Conservation (phyloP, 2,329 filamentous ascomycete genomes). For the Aspergillus aculeatinus region DNA sequence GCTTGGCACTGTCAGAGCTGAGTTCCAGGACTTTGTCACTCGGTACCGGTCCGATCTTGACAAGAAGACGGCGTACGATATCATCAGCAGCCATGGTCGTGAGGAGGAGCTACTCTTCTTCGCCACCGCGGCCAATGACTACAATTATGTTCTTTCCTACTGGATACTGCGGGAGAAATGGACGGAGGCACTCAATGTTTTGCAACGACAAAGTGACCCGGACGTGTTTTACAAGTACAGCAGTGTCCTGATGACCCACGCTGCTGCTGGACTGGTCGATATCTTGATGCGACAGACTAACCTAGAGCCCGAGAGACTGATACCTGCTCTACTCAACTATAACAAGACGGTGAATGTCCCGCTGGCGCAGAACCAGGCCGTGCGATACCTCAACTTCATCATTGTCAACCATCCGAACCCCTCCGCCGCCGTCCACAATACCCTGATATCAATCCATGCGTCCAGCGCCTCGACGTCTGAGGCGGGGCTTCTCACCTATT, state of each 20-base stretch:
- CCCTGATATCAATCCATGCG: conserved; percentile 92
- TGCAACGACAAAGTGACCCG: conserved; percentile 88
- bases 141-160: conserved; percentile 92
- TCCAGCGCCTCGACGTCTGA: conserved; percentile 82
- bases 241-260: conserved; percentile 92
- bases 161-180: conserved; percentile 96
- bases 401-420: conserved; percentile 78
- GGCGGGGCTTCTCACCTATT: conserved; percentile 78
- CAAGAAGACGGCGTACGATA: conserved; percentile 87
- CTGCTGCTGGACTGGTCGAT: conserved; percentile 82
- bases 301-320: conserved; percentile 80
- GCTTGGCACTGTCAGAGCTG: conserved; percentile 67
- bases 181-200: conserved; percentile 78
- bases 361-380: conserved; percentile 78
- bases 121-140: conserved; percentile 83
- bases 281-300: conserved; percentile 90
- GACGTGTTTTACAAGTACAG: conserved; percentile 97
- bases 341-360: conserved; percentile 70
- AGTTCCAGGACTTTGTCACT: conserved; percentile 84
- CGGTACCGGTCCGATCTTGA: conserved; percentile 87
- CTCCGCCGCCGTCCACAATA: conserved; percentile 91
- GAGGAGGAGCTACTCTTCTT: conserved; percentile 92
- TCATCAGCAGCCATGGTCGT: conserved; percentile 91
- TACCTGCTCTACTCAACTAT: conserved; percentile 91
- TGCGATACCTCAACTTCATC: conserved; percentile 89